These are phyloP conservation scores for Trifolium repens DNA, from an alignment of 306 rosid species.

Conservation along the genomic window DNA sequence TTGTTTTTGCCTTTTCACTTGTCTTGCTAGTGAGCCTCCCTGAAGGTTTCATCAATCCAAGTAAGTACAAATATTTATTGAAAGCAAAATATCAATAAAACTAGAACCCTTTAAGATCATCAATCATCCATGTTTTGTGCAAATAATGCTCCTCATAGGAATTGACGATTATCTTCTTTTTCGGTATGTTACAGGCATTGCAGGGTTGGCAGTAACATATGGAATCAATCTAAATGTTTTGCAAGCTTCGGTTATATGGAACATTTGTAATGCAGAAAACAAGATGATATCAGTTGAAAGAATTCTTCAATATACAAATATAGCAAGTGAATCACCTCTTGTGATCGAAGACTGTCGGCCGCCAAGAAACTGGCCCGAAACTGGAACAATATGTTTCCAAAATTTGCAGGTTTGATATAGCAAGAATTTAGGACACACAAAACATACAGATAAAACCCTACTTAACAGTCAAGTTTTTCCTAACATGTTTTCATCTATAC, in stretches of 20 bases:
- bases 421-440: conserved; percentile 15
- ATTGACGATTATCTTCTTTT: conserved; percentile 14
- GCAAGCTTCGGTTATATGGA: conserved; percentile 94
- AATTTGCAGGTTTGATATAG: conserved; percentile 66
- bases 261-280: conserved; percentile 92
- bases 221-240: conserved; percentile 88
- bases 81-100: conserved; percentile 1
- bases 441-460: background rate
- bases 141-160: background rate
- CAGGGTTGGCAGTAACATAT: conserved; percentile 95
- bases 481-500: conserved; percentile 18
- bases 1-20: conserved; percentile 87
- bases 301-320: conserved; percentile 75
- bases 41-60: conserved; percentile 89
- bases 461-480: background rate
- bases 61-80: conserved; percentile 56
- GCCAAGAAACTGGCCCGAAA: conserved; percentile 86
- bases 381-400: conserved; percentile 76
- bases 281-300: conserved; percentile 98
- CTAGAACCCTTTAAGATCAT: background rate
- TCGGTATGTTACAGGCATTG: conserved; percentile 68
- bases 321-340: conserved; percentile 86
- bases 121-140: background rate
- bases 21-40: conserved; percentile 85
- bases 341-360: conserved; percentile 71